phyloP scores from a whole-genome alignment of 306 rosid species.

The Cucumis melo region DNA sequence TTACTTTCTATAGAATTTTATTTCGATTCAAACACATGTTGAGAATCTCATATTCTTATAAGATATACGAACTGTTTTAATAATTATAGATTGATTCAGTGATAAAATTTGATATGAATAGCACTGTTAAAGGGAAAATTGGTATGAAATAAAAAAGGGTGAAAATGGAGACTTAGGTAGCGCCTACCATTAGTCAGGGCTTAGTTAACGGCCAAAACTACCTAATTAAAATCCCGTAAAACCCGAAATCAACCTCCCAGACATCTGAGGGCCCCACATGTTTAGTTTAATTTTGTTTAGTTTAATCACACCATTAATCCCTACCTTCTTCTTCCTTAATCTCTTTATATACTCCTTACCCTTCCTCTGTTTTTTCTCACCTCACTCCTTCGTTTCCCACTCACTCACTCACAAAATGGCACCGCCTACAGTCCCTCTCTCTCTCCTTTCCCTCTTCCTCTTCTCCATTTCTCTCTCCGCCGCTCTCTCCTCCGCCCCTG shows the following conservation, averaged over 20 bases:
- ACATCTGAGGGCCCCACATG: slow-evolving; percentile 47
- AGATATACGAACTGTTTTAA: too few species aligned
- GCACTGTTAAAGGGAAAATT: too few species aligned
- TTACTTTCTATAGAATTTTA: too few species aligned
- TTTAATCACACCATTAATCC: slow-evolving; percentile 57
- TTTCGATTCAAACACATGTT: too few species aligned
- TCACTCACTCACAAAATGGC: neutral
- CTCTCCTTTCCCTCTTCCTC: slow-evolving; percentile 3
- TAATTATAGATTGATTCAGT: too few species aligned
- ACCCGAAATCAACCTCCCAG: slow-evolving; percentile 43
- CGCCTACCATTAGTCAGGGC: slow-evolving; percentile 3
- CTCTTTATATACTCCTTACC: slow-evolving; percentile 48
- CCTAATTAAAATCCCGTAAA: slow-evolving; percentile 51
- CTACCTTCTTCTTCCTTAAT: neutral
- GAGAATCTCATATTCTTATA: too few species aligned
- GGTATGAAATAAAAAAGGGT: too few species aligned
- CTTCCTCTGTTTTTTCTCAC: slow-evolving; percentile 6
- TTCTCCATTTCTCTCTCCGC: slow-evolving; percentile 20
- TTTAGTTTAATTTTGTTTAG: slow-evolving; percentile 45
- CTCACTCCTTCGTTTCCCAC: neutral
- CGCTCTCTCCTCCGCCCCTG: slow-evolving; percentile 5
- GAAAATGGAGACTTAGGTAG: too few species aligned
- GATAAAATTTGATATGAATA: too few species aligned
- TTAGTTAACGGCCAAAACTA: slow-evolving; percentile 68
- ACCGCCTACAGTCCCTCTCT: slow-evolving; percentile 5